phyloP scores from a whole-genome alignment of 495 filamentous ascomycete species.

The Symbiotaphrina buchneri region DNA sequence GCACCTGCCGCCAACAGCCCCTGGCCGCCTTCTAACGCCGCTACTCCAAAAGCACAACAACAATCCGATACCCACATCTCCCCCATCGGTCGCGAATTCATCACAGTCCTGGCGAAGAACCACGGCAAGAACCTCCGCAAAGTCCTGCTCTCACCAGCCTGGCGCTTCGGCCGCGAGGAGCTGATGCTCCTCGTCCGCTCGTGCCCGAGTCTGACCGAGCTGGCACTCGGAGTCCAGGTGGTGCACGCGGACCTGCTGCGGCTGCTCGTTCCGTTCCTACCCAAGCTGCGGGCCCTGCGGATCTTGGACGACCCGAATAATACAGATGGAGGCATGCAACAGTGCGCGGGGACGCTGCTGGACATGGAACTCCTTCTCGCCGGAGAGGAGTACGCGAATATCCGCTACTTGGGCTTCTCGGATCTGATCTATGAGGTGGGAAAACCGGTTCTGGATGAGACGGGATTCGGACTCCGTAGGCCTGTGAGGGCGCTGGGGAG shows the following conservation, averaged over 20 bases:
- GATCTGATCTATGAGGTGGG: constrained; percentile 11
- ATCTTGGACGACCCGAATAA: constrained; percentile 10
- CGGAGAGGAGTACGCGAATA: constrained; percentile 6
- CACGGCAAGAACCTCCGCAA: constrained; percentile 29
- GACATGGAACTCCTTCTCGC: constrained; percentile 2
- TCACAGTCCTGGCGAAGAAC: constrained; percentile 19
- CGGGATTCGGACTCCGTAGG: constrained; percentile 2
- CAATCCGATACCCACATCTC: constrained; percentile 2
- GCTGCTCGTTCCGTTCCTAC: constrained; percentile 9
- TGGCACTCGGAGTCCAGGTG: constrained; percentile 3
- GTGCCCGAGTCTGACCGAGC: not conserved
- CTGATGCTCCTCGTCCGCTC: constrained; percentile 11
- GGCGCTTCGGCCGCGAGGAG: constrained; percentile 40
- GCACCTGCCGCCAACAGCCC: constrained; percentile 4
- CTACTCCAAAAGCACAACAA: constrained; percentile 6
- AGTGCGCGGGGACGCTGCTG: constrained; percentile 1
- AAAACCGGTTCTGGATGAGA: constrained; percentile 1
- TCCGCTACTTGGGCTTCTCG: constrained; percentile 12
- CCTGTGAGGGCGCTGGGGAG: constrained; percentile 6
- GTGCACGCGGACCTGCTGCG: constrained; percentile 5
- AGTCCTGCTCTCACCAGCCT: constrained; percentile 31
- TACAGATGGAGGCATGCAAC: constrained; percentile 9
- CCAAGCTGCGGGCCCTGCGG: constrained; percentile 12
- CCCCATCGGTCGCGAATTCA: constrained; percentile 20
- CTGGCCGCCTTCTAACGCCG: constrained; percentile 3